Percentiles rank a stretch among this genome's conserved stretches.
phyloP scores from a whole-genome alignment of 257 asterid genomes.

The Agastache rugosa region DNA sequence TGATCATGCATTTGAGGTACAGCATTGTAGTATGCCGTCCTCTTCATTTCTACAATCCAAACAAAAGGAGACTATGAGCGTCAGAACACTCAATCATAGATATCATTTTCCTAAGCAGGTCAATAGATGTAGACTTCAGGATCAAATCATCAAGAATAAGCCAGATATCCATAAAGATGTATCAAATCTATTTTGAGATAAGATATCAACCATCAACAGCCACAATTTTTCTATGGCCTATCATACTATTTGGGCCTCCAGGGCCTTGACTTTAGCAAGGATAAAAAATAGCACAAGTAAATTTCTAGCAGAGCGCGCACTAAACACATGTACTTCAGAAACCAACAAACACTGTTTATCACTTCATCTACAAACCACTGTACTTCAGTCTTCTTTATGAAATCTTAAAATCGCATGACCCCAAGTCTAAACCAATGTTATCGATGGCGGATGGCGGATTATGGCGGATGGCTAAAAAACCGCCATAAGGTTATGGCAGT shows the following conservation, averaged over 20 bases:
- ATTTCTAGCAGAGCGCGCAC: not conserved
- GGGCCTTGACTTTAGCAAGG: not conserved
- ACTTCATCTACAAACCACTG: not conserved
- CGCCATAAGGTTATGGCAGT: no score
- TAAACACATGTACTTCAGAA: not conserved
- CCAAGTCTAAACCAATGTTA: not conserved
- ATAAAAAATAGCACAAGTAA: not conserved
- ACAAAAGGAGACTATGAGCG: constrained; percentile 10
- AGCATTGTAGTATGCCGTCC: constrained; percentile 45
- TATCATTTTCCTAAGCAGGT: not conserved
- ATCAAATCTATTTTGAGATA: not conserved
- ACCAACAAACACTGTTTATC: not conserved
- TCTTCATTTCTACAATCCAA: constrained; percentile 48
- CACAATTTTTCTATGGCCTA: not conserved
- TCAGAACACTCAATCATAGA: not conserved
- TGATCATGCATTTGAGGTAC: constrained; percentile 47
- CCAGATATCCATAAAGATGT: not conserved
- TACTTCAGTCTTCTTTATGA: not conserved
- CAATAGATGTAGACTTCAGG: not conserved
- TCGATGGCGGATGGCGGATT: no score
- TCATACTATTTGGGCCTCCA: not conserved
- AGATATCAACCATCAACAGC: not conserved
- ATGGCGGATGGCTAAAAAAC: no score
- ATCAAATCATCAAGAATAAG: not conserved
- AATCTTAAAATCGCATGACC: not conserved